Evolutionary conservation across 2,329 filamentous ascomycete genomes (phyloP), one percentile per base, ranked within the genome.

Genomic region (Teratosphaeria pseudoeucalypti): DNA sequence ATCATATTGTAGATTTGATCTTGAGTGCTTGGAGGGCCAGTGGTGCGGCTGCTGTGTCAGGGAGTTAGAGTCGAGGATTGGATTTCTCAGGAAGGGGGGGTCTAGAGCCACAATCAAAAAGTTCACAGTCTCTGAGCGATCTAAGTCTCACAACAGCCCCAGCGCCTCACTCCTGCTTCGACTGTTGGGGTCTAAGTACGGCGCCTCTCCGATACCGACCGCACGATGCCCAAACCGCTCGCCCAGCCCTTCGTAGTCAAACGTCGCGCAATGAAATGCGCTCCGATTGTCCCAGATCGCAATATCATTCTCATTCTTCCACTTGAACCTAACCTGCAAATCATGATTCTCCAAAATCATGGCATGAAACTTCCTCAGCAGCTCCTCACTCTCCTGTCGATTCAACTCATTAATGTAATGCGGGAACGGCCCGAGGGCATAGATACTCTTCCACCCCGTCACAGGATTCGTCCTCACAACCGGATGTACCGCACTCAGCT

Each of bases 1-100:
- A 91, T 62, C 87, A 94, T 72, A 96, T 97, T 71, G 84, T 95
- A 16, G 88, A 89, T 66, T 74, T 97, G 75, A 89, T 99, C 57
- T 68, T 94, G 68, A 95, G 90, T 71, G 92, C 92, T 6, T 97
- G 94, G 94, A 92, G 86, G 79, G 86, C 86, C 11, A 94, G 89
- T 68, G 92, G 92, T 34, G 94, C 92, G 32, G 69, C 34, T 54
- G 53, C 27, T 54, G 43, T 49, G n/a, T 49, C 43, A 19, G 43
- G n/a, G n/a, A 19, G n/a, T 19, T 19, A 49, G n/a, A 43, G 37
- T 10, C 10, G 37, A 16, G 29, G 7, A 32, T 32, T 32, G 7
- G 37, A 6, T 43, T 43, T 43, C 37, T 43, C 37, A 16, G 16
- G 1, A 6, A 16, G 6, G 11, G 11, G 16, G 6, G 2, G 16